A percentile compares a stretch with the other conserved stretches of the same genome.
These are phyloP conservation scores for Globisporangium perplexum DNA, from an alignment of 352 stramenopile genomes.

Conservation along the genomic window DNA sequence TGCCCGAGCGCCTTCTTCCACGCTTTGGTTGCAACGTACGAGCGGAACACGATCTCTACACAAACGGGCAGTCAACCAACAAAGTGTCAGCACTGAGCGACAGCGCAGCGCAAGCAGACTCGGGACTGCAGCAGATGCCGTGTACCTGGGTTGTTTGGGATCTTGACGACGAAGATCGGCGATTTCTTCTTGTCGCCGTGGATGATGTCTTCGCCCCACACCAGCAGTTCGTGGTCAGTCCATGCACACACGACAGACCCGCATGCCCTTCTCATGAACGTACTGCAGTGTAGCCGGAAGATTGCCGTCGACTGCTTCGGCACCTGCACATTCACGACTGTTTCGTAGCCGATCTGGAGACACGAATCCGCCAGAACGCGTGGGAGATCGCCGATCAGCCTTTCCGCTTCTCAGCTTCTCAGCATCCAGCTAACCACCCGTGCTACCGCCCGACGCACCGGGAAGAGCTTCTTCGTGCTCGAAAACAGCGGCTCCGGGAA, in stretches of 20 bases:
- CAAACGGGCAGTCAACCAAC: neutral
- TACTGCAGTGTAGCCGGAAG: constrained; percentile 54
- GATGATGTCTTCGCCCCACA: constrained; percentile 43
- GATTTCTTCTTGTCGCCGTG: constrained; percentile 75
- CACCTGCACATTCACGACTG: constrained; percentile 45
- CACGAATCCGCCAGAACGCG: neutral
- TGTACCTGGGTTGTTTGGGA: constrained; percentile 51
- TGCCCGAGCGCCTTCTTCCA: constrained; percentile 79
- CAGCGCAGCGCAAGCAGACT: constrained; percentile 18
- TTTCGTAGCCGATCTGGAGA: constrained; percentile 54
- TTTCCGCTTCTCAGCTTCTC: too few species aligned
- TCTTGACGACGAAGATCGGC: constrained; percentile 70
- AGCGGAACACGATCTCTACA: constrained; percentile 68
- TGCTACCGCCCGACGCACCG: constrained; percentile 41
- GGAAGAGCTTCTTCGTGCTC: constrained; percentile 74
- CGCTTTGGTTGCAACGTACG: constrained; percentile 69
- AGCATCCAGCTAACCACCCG: too few species aligned
- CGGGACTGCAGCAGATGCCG: neutral
- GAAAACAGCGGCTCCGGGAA: constrained; percentile 64
- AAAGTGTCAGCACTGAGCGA: constrained; percentile 19
- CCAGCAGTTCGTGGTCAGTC: neutral
- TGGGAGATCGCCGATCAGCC: too few species aligned
- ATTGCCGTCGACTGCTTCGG: constrained; percentile 20
- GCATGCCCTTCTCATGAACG: constrained; percentile 8
- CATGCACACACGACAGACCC: neutral